Conservation (phyloP, 108 stramenopile genomes). For the Cafeteria roenbergensis region DNA sequence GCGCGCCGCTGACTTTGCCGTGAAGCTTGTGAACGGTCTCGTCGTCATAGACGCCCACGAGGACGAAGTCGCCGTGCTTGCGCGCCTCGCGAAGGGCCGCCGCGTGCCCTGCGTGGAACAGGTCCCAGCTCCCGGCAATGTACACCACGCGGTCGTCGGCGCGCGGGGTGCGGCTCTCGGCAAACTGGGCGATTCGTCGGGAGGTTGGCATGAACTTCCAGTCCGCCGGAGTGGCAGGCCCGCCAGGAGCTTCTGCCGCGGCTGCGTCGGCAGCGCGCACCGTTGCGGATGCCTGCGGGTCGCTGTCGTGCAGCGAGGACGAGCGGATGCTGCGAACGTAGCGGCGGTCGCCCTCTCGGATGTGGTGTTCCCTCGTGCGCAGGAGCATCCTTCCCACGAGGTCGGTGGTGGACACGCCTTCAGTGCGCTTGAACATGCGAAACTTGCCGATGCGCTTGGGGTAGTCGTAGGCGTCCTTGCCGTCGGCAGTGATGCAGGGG, state of each 20-base stretch:
- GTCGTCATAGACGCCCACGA: slow-evolving; percentile 95
- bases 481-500: slow-evolving; percentile 73
- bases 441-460: slow-evolving; percentile 30
- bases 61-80: slow-evolving; percentile 76
- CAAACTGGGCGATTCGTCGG: slow-evolving; percentile 74
- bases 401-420: slow-evolving; percentile 95
- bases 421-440: slow-evolving; percentile 83
- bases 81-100: slow-evolving; percentile 62
- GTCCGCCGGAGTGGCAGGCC: no score
- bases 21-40: slow-evolving; percentile 65
- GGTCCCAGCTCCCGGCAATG: slow-evolving; percentile 92
- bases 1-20: slow-evolving; percentile 54
- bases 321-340: slow-evolving; percentile 9
- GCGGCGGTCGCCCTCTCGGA: no score
- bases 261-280: no score
- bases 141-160: slow-evolving; percentile 73
- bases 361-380: slow-evolving; percentile 74
- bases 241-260: no score
- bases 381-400: slow-evolving; percentile 95
- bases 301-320: no score
- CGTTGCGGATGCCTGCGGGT: no score
- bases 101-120: slow-evolving; percentile 96
- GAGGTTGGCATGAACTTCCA: slow-evolving; percentile 2
- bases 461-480: slow-evolving; percentile 45
- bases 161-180: slow-evolving; percentile 55